Evolutionary conservation across 2,329 filamentous ascomycete species (phyloP), one percentile per base, ranked within the genome.

Genomic region (Trichophyton schoenleinii): DNA sequence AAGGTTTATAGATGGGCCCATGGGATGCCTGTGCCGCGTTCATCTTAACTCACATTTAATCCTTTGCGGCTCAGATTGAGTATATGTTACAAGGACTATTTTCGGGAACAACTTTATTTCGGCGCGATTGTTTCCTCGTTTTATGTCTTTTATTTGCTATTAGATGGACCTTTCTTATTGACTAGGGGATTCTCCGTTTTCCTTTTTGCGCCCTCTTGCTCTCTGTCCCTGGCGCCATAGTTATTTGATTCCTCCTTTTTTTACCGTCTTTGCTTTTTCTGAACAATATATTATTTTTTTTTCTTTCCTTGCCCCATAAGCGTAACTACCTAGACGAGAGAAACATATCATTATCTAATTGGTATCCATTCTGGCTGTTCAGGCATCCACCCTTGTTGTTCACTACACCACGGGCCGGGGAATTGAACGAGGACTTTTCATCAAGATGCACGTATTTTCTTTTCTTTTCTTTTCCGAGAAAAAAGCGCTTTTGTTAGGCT

Each of bases 21-120:
- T 20, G 34, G 34, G 49, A 55, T 18, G 28, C 25, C 49, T 55
- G 49, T 55, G 49, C 49, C 49, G 31, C 28, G 31, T n/a, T 15
- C 25, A 34, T 55, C 28, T 36, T 55, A 34, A 44, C 18, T 55
- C 28, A 15, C 31, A 34, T 55, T 55, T 55, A 55, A 44, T 55
- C 49, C 49, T 55, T 36, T 55, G 49, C 49, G 49, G 49, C 49
- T 55, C 49, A 55, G 49, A 55, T 55, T 55, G 49, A 55, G 49
- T 55, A 55, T 55, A 55, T 55, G 46, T 49, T 25, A 55, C 49
- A 55, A 36, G 9, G 49, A 55, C 49, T 55, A 55, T 55, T 55
- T 55, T 55, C 49, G 49, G 49, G 49, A 55, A 55, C 49, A 55
- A 55, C 49, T 55, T 55, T 55, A 55, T 55, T 55, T 55, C 49